phyloP scores from a whole-genome alignment of 768 basidiomycete genomes.

The Strobilomyces confusus region DNA sequence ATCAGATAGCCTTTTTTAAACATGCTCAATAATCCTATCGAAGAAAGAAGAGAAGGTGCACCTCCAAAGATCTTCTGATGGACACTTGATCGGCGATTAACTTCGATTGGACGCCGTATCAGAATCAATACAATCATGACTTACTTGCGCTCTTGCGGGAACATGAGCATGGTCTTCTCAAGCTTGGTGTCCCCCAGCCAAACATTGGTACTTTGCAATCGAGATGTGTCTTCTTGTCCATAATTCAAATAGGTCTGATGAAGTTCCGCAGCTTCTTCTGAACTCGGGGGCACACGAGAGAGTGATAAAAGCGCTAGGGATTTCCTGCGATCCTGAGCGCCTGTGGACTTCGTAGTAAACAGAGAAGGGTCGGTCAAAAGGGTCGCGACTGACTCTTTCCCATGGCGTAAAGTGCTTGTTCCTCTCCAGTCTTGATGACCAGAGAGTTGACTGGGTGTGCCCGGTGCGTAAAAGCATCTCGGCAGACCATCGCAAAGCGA shows the following conservation, averaged over 20 bases:
- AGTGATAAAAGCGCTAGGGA: conserved; percentile 55
- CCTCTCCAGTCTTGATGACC: conserved; percentile 55
- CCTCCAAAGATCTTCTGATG: conserved; percentile 86
- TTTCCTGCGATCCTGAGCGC: conserved; percentile 56
- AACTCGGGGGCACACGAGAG: conserved; percentile 68
- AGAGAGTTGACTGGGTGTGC: conserved; percentile 65
- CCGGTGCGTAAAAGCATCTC: conserved; percentile 62
- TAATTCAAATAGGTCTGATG: conserved; percentile 67
- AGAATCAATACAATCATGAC: conserved; percentile 20
- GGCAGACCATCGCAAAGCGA: conserved; percentile 90
- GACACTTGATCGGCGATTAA: conserved; percentile 39
- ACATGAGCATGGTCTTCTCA: conserved; percentile 73
- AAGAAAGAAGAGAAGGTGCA: conserved; percentile 15
- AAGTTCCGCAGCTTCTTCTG: conserved; percentile 60
- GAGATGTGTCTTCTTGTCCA: conserved; percentile 38
- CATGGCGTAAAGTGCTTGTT: conserved; percentile 55
- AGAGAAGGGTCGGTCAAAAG: not conserved
- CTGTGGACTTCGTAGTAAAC: conserved; percentile 30
- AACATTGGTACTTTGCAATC: conserved; percentile 42
- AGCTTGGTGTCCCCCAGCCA: conserved; percentile 74
- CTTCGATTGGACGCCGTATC: not conserved
- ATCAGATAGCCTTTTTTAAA: conserved; percentile 47
- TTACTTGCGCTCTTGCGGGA: conserved; percentile 81
- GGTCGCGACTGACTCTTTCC: conserved; percentile 53
- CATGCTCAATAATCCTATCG: not conserved